Evolutionary conservation across 305 asterid species (phyloP).

Genomic region (Nicotiana rustica): DNA sequence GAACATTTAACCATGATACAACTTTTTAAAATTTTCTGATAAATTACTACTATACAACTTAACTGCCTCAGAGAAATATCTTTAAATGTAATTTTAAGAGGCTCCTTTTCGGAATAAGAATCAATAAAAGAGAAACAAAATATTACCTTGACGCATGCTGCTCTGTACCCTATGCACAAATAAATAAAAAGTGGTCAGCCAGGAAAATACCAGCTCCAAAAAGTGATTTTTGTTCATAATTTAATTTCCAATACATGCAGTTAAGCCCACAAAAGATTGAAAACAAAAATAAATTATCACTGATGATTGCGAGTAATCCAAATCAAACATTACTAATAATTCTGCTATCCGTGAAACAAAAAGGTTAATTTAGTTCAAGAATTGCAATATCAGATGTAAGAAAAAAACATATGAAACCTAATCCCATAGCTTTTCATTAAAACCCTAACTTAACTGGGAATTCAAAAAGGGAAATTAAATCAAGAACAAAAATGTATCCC

Average conservation of each 20-base stretch:
- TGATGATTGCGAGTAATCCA: constrained; percentile 17
- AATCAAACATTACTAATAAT: neutral
- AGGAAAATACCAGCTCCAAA: constrained; percentile 9
- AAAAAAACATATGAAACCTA: neutral
- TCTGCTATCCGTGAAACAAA: neutral
- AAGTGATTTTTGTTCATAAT: neutral
- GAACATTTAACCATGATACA: constrained; percentile 6
- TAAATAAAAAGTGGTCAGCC: constrained; percentile 35
- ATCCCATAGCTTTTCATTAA: neutral
- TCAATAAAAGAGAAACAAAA: constrained; percentile 9
- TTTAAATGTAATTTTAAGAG: neutral
- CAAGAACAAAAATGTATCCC: neutral
- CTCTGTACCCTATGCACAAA: constrained; percentile 53
- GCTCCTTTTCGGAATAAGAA: neutral
- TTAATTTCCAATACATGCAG: neutral
- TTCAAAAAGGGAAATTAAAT: neutral
- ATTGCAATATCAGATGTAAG: neutral
- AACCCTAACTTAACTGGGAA: neutral
- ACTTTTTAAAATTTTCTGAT: neutral
- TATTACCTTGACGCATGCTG: constrained; percentile 51
- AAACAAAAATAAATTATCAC: neutral
- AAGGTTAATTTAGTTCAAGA: neutral
- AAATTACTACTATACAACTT: constrained; percentile 3
- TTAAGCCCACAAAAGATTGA: neutral
- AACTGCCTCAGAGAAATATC: neutral